Evolutionary conservation across 2,329 filamentous ascomycete species (phyloP).

Genomic region (Exophiala sp.): DNA sequence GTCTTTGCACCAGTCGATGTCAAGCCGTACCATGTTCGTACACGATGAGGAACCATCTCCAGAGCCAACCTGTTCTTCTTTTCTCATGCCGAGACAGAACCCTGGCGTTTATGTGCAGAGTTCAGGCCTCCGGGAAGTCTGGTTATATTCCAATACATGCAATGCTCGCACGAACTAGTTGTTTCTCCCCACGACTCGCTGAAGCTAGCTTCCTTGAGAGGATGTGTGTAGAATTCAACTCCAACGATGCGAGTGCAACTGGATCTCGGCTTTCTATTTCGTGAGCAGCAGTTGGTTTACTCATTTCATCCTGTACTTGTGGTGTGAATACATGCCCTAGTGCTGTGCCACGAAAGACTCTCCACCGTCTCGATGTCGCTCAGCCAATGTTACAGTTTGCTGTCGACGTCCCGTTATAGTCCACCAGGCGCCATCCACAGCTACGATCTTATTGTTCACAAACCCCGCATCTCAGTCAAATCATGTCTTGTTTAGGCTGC

Average conservation of each 20-base stretch:
- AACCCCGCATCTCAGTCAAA: slow-evolving; percentile 20
- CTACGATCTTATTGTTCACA: slow-evolving; percentile 1
- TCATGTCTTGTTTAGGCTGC: slow-evolving; percentile 1
- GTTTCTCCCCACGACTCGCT: slow-evolving; percentile 12
- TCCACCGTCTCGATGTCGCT: slow-evolving; percentile 15
- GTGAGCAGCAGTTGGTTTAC: slow-evolving; percentile 3
- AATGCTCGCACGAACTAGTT: slow-evolving; percentile 13
- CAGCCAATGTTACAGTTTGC: slow-evolving; percentile 7
- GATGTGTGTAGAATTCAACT: slow-evolving; percentile 5
- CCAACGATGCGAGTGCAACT: slow-evolving; percentile 2
- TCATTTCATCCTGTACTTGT: background rate
- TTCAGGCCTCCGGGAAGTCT: no score
- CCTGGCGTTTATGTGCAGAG: no score
- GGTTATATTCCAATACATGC: no score
- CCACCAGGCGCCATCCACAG: background rate
- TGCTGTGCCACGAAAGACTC: background rate
- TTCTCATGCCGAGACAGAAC: background rate
- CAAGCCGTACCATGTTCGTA: background rate
- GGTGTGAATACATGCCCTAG: background rate
- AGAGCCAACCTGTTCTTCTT: background rate
- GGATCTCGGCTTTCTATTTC: background rate
- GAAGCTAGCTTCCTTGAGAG: slow-evolving; percentile 14
- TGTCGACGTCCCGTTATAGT: slow-evolving; percentile 1
- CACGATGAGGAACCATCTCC: background rate
- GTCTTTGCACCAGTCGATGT: slow-evolving; percentile 2